These are phyloP conservation scores for Arctium lappa DNA, from an alignment of 129 eudicot species.

Conservation along the genomic window DNA sequence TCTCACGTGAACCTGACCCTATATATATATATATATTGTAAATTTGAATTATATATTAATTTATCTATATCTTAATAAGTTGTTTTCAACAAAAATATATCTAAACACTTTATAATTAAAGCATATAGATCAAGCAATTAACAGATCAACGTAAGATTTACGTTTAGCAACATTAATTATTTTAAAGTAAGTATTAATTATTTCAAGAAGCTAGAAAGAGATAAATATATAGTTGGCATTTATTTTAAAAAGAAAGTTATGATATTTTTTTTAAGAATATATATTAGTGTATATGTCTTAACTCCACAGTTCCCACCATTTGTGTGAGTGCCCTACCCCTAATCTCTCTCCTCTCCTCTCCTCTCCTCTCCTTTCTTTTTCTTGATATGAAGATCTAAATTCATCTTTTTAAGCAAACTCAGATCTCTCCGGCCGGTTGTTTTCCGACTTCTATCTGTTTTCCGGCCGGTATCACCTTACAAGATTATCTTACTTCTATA, in stretches of 20 bases:
- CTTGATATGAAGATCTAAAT: not conserved
- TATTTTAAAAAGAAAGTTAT: constrained; percentile 5
- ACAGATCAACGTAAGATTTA: not conserved
- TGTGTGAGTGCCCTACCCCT: constrained; percentile 32
- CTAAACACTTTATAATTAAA: too few species aligned
- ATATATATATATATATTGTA: too few species aligned
- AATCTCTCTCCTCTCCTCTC: constrained; percentile 26
- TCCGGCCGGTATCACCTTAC: not conserved
- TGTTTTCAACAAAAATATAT: too few species aligned
- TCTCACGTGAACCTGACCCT: too few species aligned
- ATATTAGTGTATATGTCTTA: not conserved
- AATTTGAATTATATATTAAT: too few species aligned
- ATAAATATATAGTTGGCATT: not conserved
- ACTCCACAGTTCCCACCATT: constrained; percentile 21
- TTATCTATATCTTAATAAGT: too few species aligned
- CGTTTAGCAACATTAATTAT: not conserved
- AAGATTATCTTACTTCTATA: not conserved
- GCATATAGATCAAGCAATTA: too few species aligned
- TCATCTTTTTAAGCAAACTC: constrained; percentile 17
- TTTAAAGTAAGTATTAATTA: not conserved
- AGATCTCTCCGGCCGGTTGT: constrained; percentile 10
- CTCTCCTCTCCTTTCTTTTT: constrained; percentile 16
- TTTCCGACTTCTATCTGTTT: not conserved
- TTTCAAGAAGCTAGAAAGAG: not conserved
- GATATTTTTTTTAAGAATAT: not conserved